A percentile compares a stretch with the other conserved stretches of the same genome.
Evolutionary conservation across 2,329 filamentous ascomycete species (phyloP).

Genomic region (Xylaria arbuscula): DNA sequence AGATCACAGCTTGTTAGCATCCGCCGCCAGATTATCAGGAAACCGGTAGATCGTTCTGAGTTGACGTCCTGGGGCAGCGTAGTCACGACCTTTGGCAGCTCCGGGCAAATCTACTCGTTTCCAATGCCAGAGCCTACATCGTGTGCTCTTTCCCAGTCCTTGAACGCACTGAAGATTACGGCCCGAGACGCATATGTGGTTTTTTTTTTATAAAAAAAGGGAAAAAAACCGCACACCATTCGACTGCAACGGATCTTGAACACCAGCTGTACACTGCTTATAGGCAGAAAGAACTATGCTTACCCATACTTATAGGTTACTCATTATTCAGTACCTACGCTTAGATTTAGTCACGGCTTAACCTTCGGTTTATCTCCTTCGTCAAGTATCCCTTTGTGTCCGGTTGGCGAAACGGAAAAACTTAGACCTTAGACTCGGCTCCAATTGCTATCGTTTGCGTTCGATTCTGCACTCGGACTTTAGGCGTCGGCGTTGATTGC

Average conservation of each 20-base stretch:
- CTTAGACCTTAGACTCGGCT: conserved; percentile 44
- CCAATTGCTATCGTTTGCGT: conserved; percentile 48
- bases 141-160: neutral
- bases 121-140: neutral
- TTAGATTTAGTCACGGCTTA: conserved; percentile 33
- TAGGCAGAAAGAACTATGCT: conserved; percentile 5
- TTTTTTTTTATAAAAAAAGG: too few species aligned
- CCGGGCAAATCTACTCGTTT: neutral
- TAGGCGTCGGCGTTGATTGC: conserved; percentile 52
- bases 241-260: conserved; percentile 18
- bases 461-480: conserved; percentile 46
- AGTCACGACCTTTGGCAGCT: neutral
- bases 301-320: conserved; percentile 30
- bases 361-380: conserved; percentile 38
- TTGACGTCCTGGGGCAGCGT: too few species aligned
- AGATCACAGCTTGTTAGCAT: too few species aligned
- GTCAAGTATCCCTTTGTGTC: conserved; percentile 34
- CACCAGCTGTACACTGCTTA: conserved; percentile 14
- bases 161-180: too few species aligned
- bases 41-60: too few species aligned
- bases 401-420: conserved; percentile 38
- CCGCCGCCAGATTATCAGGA: too few species aligned
- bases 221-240: too few species aligned
- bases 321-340: conserved; percentile 31
- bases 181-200: too few species aligned